Percentiles rank a stretch among this genome's conserved stretches.
phyloP scores from a whole-genome alignment of 192 early-diverging fungal species.

The Chytriomyces sp. region DNA sequence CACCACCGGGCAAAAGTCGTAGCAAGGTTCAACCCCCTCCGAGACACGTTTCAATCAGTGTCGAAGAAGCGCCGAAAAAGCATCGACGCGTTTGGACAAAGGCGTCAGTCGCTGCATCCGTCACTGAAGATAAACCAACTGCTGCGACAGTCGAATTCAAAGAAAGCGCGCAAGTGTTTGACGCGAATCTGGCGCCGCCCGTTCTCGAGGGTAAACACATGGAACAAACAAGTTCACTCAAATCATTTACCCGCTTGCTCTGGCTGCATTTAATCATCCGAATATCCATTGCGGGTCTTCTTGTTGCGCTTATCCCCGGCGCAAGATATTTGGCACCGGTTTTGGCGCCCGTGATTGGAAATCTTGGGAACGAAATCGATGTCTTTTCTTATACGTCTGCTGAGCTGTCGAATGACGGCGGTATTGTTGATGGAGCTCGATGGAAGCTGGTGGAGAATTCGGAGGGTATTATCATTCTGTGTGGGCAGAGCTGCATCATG shows the following conservation, averaged over 20 bases:
- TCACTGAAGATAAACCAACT: constrained; percentile 8
- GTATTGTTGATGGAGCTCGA: constrained; percentile 8
- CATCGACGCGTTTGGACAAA: neutral
- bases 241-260: neutral
- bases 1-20: no score
- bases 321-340: neutral
- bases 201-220: no score
- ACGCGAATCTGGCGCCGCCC: neutral
- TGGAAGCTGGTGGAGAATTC: constrained; percentile 11
- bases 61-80: neutral
- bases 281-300: neutral
- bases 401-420: neutral
- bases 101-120: neutral
- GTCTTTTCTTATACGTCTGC: neutral
- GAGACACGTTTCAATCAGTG: constrained; percentile 3
- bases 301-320: neutral
- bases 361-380: constrained; percentile 20
- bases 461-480: neutral
- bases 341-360: constrained; percentile 1
- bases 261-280: neutral
- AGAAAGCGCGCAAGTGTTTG: neutral
- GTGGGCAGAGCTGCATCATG: neutral
- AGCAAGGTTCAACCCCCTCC: neutral
- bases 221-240: no score
- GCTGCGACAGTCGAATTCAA: neutral